Evolutionary conservation across 1,139 yeast species (phyloP).

Genomic region (Trichomonascaceae sp.): DNA sequence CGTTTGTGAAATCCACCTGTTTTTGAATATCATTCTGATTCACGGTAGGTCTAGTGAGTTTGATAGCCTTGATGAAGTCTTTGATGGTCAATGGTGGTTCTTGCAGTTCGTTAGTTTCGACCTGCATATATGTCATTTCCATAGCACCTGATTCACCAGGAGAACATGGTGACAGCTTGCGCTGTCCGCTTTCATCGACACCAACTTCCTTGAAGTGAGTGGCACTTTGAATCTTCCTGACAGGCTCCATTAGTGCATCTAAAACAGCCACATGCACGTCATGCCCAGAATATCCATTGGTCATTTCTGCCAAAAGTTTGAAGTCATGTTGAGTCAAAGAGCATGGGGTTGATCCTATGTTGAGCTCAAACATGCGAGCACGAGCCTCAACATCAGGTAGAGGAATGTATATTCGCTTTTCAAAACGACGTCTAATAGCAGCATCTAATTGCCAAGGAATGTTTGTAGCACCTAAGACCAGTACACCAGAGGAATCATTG

Average conservation of each 20-base stretch:
- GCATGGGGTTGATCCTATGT: constrained; percentile 88
- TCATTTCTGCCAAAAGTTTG: constrained; percentile 78
- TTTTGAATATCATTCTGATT: constrained; percentile 73
- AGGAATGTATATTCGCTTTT: constrained; percentile 88
- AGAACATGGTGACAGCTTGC: constrained; percentile 80
- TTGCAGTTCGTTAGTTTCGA: constrained; percentile 78
- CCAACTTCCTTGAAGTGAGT: constrained; percentile 71
- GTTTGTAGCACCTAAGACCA: constrained; percentile 95
- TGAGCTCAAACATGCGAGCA: constrained; percentile 86
- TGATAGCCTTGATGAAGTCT: constrained; percentile 90
- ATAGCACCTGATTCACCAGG: constrained; percentile 86
- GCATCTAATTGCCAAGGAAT: constrained; percentile 99
- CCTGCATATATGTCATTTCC: constrained; percentile 92
- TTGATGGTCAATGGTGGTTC: constrained; percentile 88
- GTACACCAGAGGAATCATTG: constrained; percentile 84
- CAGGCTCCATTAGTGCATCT: constrained; percentile 97
- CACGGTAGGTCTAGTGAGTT: constrained; percentile 91
- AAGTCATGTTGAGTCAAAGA: constrained; percentile 67
- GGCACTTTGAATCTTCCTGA: constrained; percentile 90
- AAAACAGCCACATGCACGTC: constrained; percentile 95
- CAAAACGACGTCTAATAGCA: constrained; percentile 94
- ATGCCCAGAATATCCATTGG: constrained; percentile 96
- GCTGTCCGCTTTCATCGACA: constrained; percentile 34
- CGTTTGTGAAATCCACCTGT: constrained; percentile 84
- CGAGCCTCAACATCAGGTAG: constrained; percentile 91